Evolutionary conservation across 176 grass and related monocot genomes (phyloP).

Genomic region (Metroxylon sagu): DNA sequence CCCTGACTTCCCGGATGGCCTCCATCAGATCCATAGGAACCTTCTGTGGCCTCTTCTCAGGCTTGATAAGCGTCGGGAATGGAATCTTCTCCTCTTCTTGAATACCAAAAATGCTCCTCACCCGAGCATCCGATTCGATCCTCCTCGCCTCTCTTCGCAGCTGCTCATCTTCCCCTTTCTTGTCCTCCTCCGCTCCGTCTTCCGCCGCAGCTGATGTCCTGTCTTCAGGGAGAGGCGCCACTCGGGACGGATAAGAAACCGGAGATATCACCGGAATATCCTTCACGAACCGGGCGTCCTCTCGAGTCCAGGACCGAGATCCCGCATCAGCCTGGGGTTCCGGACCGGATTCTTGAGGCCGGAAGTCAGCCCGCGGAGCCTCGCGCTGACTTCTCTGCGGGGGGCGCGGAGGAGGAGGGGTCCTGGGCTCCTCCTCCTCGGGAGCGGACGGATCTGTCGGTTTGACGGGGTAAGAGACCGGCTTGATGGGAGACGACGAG

Average conservation of each 20-base stretch:
- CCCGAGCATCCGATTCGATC: slow-evolving; percentile 29
- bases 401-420: background rate
- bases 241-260: slow-evolving; percentile 59
- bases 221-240: slow-evolving; percentile 72
- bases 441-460: slow-evolving; percentile 24
- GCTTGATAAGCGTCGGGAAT: slow-evolving; percentile 54
- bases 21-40: slow-evolving; percentile 67
- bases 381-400: slow-evolving; percentile 2
- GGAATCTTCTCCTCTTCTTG: slow-evolving; percentile 50
- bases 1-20: slow-evolving; percentile 79
- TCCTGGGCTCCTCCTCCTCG: slow-evolving; percentile 12
- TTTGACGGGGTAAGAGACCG: slow-evolving; percentile 66
- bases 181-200: slow-evolving; percentile 7
- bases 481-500: slow-evolving; percentile 38
- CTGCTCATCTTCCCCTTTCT: slow-evolving; percentile 16
- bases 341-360: too few species aligned
- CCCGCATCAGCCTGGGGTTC: background rate
- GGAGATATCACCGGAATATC: slow-evolving; percentile 46
- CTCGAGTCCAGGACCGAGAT: slow-evolving; percentile 38
- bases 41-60: slow-evolving; percentile 61
- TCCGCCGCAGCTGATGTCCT: slow-evolving; percentile 6
- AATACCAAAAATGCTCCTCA: slow-evolving; percentile 38
- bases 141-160: slow-evolving; percentile 42
- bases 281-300: slow-evolving; percentile 66
- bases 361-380: too few species aligned